Conservation (phyloP, 106 monocot genomes). For the Dioscorea dumetorum region DNA sequence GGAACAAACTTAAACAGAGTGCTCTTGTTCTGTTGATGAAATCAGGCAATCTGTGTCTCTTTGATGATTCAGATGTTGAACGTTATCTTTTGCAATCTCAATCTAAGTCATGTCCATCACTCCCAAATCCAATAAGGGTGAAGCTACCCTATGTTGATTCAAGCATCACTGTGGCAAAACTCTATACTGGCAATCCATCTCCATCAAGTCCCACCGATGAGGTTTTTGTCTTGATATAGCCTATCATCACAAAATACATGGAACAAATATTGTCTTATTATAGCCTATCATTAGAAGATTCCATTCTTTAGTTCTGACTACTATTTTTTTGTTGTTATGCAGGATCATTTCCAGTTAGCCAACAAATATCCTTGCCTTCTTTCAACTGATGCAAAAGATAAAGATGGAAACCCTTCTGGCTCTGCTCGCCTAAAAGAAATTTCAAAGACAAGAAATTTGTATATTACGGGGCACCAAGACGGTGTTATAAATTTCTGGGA, state of each 20-base stretch:
- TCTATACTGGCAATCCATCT: conserved; percentile 24
- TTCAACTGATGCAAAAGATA: conserved; percentile 40
- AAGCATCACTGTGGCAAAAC: conserved; percentile 42
- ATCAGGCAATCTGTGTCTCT: conserved; percentile 57
- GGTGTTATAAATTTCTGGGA: conserved; percentile 85
- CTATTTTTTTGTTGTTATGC: conserved; percentile 9
- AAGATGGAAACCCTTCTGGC: conserved; percentile 15
- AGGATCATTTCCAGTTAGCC: conserved; percentile 41
- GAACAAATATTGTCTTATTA: not conserved
- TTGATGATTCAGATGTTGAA: conserved; percentile 74
- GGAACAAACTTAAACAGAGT: conserved; percentile 47
- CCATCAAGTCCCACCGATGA: conserved; percentile 24
- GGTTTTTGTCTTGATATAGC: conserved; percentile 19
- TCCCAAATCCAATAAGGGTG: conserved; percentile 40
- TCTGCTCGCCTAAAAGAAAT: conserved; percentile 21
- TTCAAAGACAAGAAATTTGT: conserved; percentile 44
- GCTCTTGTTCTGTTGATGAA: conserved; percentile 64
- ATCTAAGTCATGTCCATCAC: conserved; percentile 41
- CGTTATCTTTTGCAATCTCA: conserved; percentile 45
- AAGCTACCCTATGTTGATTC: conserved; percentile 59
- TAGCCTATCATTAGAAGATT: not conserved
- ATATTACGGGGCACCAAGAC: conserved; percentile 79
- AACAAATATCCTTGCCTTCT: conserved; percentile 48
- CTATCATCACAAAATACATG: no score
- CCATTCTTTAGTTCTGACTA: not conserved